phyloP scores from a whole-genome alignment of 2,329 filamentous ascomycete genomes.

The Phialophora tarda region DNA sequence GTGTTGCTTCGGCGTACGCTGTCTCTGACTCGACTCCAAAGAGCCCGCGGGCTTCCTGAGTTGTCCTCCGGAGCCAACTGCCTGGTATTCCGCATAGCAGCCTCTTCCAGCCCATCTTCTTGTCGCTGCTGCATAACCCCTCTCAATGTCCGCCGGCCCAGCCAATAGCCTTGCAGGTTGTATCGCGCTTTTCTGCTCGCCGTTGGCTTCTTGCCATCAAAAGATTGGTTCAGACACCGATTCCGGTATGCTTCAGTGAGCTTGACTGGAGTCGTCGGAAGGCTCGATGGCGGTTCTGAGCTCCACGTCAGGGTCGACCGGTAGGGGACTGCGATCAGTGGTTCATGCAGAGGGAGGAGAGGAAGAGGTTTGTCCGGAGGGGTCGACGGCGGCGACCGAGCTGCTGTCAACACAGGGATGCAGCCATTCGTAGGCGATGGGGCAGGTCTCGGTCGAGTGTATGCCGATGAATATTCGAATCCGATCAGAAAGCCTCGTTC shows the following conservation, averaged over 20 bases:
- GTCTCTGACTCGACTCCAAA: slow-evolving; percentile 7
- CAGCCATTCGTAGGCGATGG: not conserved
- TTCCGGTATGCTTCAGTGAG: slow-evolving; percentile 10
- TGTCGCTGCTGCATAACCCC: not conserved
- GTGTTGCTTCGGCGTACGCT: slow-evolving; percentile 5
- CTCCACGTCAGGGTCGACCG: not conserved
- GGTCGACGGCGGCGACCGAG: not conserved
- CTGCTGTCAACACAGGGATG: not conserved
- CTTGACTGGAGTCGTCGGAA: slow-evolving; percentile 9
- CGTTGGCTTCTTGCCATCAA: not conserved
- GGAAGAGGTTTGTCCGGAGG: slow-evolving; percentile 1
- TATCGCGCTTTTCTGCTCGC: not conserved
- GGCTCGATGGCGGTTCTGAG: not conserved
- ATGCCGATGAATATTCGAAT: slow-evolving; percentile 11
- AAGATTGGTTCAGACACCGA: slow-evolving; percentile 1
- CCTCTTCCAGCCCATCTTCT: not conserved
- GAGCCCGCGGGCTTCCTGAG: not conserved
- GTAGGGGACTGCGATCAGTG: slow-evolving; percentile 10
- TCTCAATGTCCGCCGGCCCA: slow-evolving; percentile 15
- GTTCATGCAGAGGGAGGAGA: not conserved
- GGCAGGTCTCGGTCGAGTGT: slow-evolving; percentile 9
- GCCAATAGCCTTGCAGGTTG: slow-evolving; percentile 13
- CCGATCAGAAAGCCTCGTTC: slow-evolving; percentile 12
- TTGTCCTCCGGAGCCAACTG: not conserved
- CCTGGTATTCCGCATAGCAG: not conserved